Base-by-base conservation (phyloP, 306 rosid genomes). In the Fragaria nilgerrensis region DNA sequence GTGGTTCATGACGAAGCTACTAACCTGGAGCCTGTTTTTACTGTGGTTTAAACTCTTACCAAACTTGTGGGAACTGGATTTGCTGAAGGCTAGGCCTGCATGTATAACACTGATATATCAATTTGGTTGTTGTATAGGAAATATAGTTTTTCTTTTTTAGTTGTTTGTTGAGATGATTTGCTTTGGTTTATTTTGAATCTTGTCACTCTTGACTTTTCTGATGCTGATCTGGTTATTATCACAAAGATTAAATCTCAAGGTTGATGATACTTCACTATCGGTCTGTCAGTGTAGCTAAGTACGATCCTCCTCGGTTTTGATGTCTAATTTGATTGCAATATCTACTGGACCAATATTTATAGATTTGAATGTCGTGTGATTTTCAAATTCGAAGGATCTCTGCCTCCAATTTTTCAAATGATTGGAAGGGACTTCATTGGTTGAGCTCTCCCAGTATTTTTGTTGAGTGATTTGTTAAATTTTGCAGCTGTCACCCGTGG, bases 401-500 rank as follows among this genome's bases (percentile, higher is more conserved):
- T 55, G 25, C 9, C 41, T 0, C 36, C 41, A 49, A 9, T 81
- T 68, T 72, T 43, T 7, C 55, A 7, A 49, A 49, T 49, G 2
- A 49, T 14, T 5, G 25, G 47, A 69, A 67, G 2, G 66, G 79
- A 27, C 25, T 66, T 8, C 23, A 49, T 61, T 48, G 48, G 52
- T 61, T 29, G 75, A 36, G 59, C 25, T 55, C 0, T n/a, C 3
- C 61, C 29, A 56, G 14, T 66, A 20, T 65, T 69, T 72, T 72
- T 79, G 37, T n/a, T 25, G 53, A 49, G 19, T 71, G 14, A 77
- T 25, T 82, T 78, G 61, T 62, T 78, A 75, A 32, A 23, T 27
- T n/a, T 76, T 72, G 72, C 70, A 32, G 72, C 80, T 68, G 68
- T 53, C 44, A 34, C 50, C 68, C 32, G 77, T 68, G 79, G 70